Evolutionary conservation across 2,329 filamentous ascomycete genomes (phyloP), one percentile per base, ranked within the genome.

Genomic region (Fusarium newnesense): DNA sequence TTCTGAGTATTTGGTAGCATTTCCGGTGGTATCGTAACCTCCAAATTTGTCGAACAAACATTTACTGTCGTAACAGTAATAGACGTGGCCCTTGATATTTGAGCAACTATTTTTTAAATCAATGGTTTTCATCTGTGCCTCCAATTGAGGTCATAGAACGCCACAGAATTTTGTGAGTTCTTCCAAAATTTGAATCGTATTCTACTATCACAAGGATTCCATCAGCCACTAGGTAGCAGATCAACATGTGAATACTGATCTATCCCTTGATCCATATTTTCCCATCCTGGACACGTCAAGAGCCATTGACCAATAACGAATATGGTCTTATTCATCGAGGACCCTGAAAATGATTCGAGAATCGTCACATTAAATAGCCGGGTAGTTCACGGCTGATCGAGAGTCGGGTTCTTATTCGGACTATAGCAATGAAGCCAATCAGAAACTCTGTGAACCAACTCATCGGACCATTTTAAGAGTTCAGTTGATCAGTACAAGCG

Each of bases 281-380:
- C 34, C n/a, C 13, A 59, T 15, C 60, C 54, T 37, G 49, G 49
- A 46, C 26, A 46, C 12, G 15, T 57, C 49, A 44, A 42, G 37
- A 56, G 46, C 43, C 58, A 77, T 77, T 76, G 68, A 67, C 75
- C 76, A 78, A 78, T 76, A 58, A 44, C 50, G 57, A 64, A 46
- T 9, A 58, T 74, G 72, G 67, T 37, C 76, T 78, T 78, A 78
- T 78, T 77, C 76, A 78, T 78, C 73, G 50, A 74, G 58, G 71
- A 72, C 65, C 70, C 69, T 69, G 67, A 65, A 70, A 72, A 72
- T 67, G 72, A 69, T 70, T 68, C 69, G 71, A 75, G 75, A 39
- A 77, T 73, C 64, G 71, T 72, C 60, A 70, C 54, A 76, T 43
- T 32, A 44, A 53, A 65, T 65, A 67, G 53, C 65, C 64, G 66